phyloP scores from a whole-genome alignment of 1,284 basidiomycete genomes.

The Apiotrichum sp. region DNA sequence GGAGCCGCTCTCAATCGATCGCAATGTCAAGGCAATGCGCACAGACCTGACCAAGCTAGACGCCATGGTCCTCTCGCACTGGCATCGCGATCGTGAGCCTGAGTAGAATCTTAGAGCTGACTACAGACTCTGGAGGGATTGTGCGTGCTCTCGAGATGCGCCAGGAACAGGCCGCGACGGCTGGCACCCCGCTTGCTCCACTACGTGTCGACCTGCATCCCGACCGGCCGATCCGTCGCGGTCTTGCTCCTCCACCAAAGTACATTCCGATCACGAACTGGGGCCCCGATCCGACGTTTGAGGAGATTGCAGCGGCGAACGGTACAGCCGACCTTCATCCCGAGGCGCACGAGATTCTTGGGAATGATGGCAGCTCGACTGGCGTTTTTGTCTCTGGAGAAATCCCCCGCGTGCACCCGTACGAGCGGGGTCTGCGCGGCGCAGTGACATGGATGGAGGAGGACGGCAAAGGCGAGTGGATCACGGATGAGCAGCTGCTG shows the following conservation, averaged over 20 bases:
- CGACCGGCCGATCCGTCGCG: slow-evolving; percentile 63
- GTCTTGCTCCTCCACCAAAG: slow-evolving; percentile 59
- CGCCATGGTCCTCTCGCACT: slow-evolving; percentile 67
- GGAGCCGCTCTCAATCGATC: slow-evolving; percentile 62
- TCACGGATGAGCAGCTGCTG: slow-evolving; percentile 64
- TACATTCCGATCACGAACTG: slow-evolving; percentile 58
- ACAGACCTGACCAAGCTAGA: slow-evolving; percentile 55
- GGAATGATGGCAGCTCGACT: slow-evolving; percentile 64
- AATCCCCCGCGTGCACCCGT: slow-evolving; percentile 63
- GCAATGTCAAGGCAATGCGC: slow-evolving; percentile 61
- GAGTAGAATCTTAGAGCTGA: neutral
- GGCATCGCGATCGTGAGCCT: slow-evolving; percentile 62
- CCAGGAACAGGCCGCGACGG: slow-evolving; percentile 2
- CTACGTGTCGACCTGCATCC: slow-evolving; percentile 68
- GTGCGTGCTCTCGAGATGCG: slow-evolving; percentile 56
- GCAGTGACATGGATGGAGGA: slow-evolving; percentile 59
- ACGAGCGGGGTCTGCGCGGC: slow-evolving; percentile 62
- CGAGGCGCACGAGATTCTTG: slow-evolving; percentile 57
- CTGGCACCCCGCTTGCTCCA: slow-evolving; percentile 19
- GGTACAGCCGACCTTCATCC: slow-evolving; percentile 58
- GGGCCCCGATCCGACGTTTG: slow-evolving; percentile 64
- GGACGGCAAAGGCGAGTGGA: slow-evolving; percentile 49
- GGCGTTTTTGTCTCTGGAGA: slow-evolving; percentile 68
- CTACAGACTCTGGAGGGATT: slow-evolving; percentile 54
- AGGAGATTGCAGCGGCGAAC: slow-evolving; percentile 55